Conservation (phyloP, 306 rosid genomes). For the Hippophae rhamnoides region DNA sequence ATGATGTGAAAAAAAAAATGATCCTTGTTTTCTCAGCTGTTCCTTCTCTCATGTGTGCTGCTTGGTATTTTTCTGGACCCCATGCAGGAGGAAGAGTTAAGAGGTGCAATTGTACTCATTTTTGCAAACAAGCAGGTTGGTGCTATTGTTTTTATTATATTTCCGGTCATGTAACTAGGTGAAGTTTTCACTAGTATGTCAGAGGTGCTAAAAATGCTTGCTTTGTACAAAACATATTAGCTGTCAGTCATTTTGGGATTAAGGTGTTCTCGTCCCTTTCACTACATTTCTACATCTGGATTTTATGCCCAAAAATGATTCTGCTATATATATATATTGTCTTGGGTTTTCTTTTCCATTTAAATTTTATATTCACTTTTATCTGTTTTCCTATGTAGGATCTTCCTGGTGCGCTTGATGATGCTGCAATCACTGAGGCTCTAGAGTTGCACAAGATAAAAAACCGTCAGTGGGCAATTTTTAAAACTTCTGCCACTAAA, state of each 20-base stretch:
- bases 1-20: too few relatives aligned
- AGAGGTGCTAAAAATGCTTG: too few relatives aligned
- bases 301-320: too few relatives aligned
- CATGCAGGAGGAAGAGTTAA: slow-evolving; percentile 88
- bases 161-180: background rate
- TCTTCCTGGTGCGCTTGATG: slow-evolving; percentile 98
- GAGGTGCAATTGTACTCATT: slow-evolving; percentile 87
- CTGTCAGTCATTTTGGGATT: too few relatives aligned
- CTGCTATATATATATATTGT: too few relatives aligned
- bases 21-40: background rate
- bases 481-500: slow-evolving; percentile 90
- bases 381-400: slow-evolving; percentile 31
- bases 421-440: slow-evolving; percentile 86
- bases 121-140: slow-evolving; percentile 95
- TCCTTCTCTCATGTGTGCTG: background rate
- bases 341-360: too few relatives aligned
- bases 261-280: too few relatives aligned
- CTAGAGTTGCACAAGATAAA: slow-evolving; percentile 92
- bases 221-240: too few relatives aligned
- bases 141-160: slow-evolving; percentile 1
- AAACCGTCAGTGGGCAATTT: slow-evolving; percentile 95
- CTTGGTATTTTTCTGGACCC: slow-evolving; percentile 8
- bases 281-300: too few relatives aligned
- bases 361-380: too few relatives aligned
- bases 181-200: too few relatives aligned